These are phyloP conservation scores for Hypocreales sp. DNA, from an alignment of 2,329 filamentous ascomycete species.

Conservation along the genomic window DNA sequence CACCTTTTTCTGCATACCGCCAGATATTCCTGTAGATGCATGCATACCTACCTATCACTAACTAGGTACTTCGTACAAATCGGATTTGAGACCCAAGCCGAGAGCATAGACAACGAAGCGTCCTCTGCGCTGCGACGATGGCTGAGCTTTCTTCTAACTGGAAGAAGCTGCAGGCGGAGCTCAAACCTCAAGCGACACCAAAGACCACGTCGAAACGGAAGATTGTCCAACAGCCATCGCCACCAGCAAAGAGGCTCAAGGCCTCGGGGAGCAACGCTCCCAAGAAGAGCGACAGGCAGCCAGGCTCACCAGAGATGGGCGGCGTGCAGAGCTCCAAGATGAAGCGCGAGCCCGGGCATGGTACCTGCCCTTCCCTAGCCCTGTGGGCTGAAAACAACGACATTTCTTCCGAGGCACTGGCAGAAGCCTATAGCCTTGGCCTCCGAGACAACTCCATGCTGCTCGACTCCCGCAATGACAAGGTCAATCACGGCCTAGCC, in stretches of 20 bases:
- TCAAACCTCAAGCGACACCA: slow-evolving; percentile 29
- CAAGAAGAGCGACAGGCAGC: neutral
- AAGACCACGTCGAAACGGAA: slow-evolving; percentile 27
- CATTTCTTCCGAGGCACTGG: slow-evolving; percentile 42
- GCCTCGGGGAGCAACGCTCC: slow-evolving; percentile 1
- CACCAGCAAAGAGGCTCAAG: slow-evolving; percentile 15
- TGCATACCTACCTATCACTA: too few species aligned
- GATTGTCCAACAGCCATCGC: slow-evolving; percentile 13
- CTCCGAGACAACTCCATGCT: slow-evolving; percentile 30
- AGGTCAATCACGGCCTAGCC: slow-evolving; percentile 48
- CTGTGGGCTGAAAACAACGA: slow-evolving; percentile 47
- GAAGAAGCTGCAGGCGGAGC: slow-evolving; percentile 58
- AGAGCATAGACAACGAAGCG: too few species aligned
- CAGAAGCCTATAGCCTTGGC: slow-evolving; percentile 45
- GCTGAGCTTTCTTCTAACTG: slow-evolving; percentile 52
- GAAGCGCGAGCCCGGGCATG: slow-evolving; percentile 19
- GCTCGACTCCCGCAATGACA: slow-evolving; percentile 29
- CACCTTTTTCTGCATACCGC: too few species aligned
- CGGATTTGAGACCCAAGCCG: too few species aligned
- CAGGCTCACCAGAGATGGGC: slow-evolving; percentile 32
- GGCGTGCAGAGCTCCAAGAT: slow-evolving; percentile 33
- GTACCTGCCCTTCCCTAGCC: slow-evolving; percentile 36
- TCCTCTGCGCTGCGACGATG: slow-evolving; percentile 15
- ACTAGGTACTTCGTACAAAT: too few species aligned
- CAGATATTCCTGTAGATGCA: too few species aligned